These are phyloP conservation scores for Tricladium varicosporioides DNA, from an alignment of 2,329 filamentous ascomycete genomes.

Conservation along the genomic window DNA sequence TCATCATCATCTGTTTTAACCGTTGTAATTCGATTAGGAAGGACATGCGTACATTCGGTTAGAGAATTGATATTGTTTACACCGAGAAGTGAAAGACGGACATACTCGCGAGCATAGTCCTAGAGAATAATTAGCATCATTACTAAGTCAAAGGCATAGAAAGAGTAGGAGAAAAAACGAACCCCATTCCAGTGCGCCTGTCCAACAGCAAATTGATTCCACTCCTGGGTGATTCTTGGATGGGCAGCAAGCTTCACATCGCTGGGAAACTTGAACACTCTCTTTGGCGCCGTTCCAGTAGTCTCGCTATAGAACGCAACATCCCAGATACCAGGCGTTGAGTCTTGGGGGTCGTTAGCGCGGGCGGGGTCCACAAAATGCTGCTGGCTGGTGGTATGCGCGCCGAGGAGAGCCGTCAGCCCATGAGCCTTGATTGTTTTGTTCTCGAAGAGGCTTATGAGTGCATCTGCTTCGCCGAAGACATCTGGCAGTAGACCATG, in stretches of 20 bases:
- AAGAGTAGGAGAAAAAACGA: conserved; percentile 15
- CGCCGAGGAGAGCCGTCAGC: conserved; percentile 52
- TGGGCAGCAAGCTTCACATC: conserved; percentile 12
- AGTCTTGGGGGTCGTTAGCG: conserved; percentile 48
- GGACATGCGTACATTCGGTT: conserved; percentile 52
- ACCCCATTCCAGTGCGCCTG: conserved; percentile 44
- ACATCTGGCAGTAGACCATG: conserved; percentile 8
- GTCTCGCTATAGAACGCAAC: conserved; percentile 42
- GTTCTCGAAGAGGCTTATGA: conserved; percentile 33
- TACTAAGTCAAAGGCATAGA: background rate
- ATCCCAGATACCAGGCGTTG: conserved; percentile 46
- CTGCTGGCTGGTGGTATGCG: conserved; percentile 52
- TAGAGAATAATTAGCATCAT: conserved; percentile 17
- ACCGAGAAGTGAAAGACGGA: conserved; percentile 53
- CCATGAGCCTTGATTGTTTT: conserved; percentile 52
- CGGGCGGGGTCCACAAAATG: conserved; percentile 41
- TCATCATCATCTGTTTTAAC: too few relatives aligned
- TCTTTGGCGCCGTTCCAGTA: conserved; percentile 37
- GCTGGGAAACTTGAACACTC: conserved; percentile 13
- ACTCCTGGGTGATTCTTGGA: conserved; percentile 36
- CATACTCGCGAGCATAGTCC: conserved; percentile 52
- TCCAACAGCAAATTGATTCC: conserved; percentile 37
- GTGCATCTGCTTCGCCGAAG: conserved; percentile 40
- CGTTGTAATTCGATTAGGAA: conserved; percentile 34
- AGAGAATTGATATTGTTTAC: conserved; percentile 55